Conservation (phyloP, 495 filamentous ascomycete species). For the Neurospora sp. region DNA sequence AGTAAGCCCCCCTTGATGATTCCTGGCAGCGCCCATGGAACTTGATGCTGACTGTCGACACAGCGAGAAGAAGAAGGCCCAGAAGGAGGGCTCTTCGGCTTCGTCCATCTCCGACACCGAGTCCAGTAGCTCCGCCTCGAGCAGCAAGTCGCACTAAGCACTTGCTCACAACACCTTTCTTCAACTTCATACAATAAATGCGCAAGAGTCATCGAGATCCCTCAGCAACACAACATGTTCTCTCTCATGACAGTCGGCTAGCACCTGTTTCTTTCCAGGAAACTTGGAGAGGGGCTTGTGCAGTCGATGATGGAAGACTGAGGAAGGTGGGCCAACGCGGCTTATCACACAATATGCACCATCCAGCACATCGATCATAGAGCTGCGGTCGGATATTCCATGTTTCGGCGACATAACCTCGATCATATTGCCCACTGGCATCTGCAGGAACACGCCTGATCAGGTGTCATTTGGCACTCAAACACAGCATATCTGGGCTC, state of each 20-base stretch:
- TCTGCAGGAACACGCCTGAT: neutral
- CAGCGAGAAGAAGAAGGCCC: slow-evolving; percentile 27
- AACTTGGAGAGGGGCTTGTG: neutral
- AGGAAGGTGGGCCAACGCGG: neutral
- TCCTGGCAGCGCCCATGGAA: neutral
- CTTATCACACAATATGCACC: neutral
- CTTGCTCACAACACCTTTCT: neutral
- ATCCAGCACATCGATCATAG: neutral
- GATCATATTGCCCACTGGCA: neutral
- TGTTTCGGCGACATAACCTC: neutral
- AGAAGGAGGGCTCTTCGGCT: slow-evolving; percentile 7
- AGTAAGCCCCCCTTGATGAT: slow-evolving; percentile 20
- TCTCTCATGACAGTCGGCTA: neutral
- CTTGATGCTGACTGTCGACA: neutral
- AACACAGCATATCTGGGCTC: neutral
- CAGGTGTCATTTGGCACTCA: neutral
- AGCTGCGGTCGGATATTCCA: neutral
- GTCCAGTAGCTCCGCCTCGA: slow-evolving; percentile 19
- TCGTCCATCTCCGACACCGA: slow-evolving; percentile 20
- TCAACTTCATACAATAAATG: neutral
- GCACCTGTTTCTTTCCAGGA: neutral
- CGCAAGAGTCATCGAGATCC: neutral
- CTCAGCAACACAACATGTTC: neutral
- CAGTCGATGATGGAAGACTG: neutral
- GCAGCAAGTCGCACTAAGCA: slow-evolving; percentile 15